These are phyloP conservation scores for Sicyos edulis DNA, from an alignment of 306 rosid species.

Conservation along the genomic window DNA sequence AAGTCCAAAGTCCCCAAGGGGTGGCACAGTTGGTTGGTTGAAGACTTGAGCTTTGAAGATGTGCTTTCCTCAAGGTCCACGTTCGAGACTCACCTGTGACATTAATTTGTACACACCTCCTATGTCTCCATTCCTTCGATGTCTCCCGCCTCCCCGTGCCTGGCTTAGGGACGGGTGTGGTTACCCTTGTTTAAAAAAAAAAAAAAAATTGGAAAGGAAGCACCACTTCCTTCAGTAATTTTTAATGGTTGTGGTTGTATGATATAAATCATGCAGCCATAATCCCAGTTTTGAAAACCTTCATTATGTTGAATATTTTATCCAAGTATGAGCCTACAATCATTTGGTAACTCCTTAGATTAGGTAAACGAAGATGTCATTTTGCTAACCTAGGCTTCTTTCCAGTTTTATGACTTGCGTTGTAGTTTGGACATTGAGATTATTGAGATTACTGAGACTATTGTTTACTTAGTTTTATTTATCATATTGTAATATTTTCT, in stretches of 20 bases:
- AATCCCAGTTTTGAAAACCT: background rate
- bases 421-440: background rate
- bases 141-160: too few species aligned
- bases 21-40: too few species aligned
- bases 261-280: too few species aligned
- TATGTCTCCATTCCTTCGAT: too few species aligned
- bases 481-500: background rate
- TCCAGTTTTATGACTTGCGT: background rate
- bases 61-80: too few species aligned
- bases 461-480: background rate
- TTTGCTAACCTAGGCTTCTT: conserved; percentile 14
- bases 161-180: too few species aligned
- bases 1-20: too few species aligned
- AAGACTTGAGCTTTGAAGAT: too few species aligned
- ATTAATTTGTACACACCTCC: too few species aligned
- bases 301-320: background rate
- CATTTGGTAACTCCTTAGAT: background rate
- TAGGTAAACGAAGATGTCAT: background rate
- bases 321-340: conserved; percentile 10
- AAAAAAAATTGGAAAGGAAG: background rate
- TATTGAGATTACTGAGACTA: background rate
- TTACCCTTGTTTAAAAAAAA: too few species aligned
- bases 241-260: too few species aligned
- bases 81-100: too few species aligned
- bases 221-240: background rate